phyloP scores from a whole-genome alignment of 1,139 yeast genomes.

The Protomyces gravidus region DNA sequence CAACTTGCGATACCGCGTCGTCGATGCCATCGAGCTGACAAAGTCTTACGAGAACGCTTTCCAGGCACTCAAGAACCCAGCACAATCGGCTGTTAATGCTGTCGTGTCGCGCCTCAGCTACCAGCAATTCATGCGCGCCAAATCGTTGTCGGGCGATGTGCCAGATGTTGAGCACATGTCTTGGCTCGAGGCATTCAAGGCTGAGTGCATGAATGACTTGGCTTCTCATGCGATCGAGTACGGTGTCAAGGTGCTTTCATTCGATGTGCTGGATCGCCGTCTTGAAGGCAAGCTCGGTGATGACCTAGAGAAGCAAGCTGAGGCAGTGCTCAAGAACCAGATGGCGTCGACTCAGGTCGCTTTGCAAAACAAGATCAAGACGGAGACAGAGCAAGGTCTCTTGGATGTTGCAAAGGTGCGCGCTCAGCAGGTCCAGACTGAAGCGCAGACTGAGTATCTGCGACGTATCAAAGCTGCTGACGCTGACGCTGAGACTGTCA shows the following conservation, averaged over 20 bases:
- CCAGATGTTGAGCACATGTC: conserved; percentile 17
- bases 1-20: conserved; percentile 20
- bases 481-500: conserved; percentile 18
- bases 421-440: conserved; percentile 9
- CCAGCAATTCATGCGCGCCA: conserved; percentile 21
- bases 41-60: conserved; percentile 19
- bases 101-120: conserved; percentile 13
- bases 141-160: conserved; percentile 8
- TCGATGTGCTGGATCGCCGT: conserved; percentile 20
- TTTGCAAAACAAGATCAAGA: conserved; percentile 14
- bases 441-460: conserved; percentile 11
- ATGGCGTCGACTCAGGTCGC: conserved; percentile 14
- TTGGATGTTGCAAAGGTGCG: conserved; percentile 11
- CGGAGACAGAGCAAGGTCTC: conserved; percentile 22
- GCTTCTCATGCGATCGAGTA: conserved; percentile 18
- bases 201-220: conserved; percentile 18
- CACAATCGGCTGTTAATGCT: conserved; percentile 21
- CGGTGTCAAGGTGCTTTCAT: conserved; percentile 17
- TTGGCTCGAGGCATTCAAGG: conserved; percentile 23
- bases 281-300: conserved; percentile 24
- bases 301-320: conserved; percentile 21
- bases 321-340: conserved; percentile 15
- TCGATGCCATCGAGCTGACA: conserved; percentile 18
- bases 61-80: conserved; percentile 23
- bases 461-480: conserved; percentile 14